phyloP scores from a whole-genome alignment of 352 stramenopile genomes.

The Phytophthora vignae region DNA sequence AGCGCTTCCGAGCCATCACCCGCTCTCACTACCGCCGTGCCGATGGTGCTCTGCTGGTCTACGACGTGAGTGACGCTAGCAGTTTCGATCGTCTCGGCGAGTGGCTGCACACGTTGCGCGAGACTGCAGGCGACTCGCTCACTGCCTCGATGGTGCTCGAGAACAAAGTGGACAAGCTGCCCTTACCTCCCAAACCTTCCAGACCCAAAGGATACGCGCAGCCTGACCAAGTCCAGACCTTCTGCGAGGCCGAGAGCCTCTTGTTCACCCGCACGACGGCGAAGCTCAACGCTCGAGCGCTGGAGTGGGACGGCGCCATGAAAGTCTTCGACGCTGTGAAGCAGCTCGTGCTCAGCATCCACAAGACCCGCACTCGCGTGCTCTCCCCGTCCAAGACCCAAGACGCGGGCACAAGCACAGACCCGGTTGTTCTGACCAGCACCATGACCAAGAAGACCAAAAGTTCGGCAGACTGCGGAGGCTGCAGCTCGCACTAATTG shows the following conservation, averaged over 20 bases:
- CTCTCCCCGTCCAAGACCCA: conserved; percentile 4
- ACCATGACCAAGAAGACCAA: conserved; percentile 6
- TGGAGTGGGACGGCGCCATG: conserved; percentile 64
- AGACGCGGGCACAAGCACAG: neutral
- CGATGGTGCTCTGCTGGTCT: conserved; percentile 91
- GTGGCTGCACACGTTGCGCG: conserved; percentile 89
- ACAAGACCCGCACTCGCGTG: conserved; percentile 34
- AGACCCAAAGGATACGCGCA: conserved; percentile 54
- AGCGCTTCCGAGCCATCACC: conserved; percentile 91
- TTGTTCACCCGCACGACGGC: conserved; percentile 71
- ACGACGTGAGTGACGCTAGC: conserved; percentile 90
- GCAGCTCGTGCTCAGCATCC: conserved; percentile 68
- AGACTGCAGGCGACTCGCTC: conserved; percentile 89
- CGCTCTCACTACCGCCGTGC: conserved; percentile 87
- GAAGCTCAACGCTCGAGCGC: conserved; percentile 66
- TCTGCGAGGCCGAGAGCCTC: conserved; percentile 65
- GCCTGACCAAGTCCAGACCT: conserved; percentile 47
- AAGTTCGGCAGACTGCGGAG: conserved; percentile 21
- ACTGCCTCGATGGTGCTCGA: conserved; percentile 88
- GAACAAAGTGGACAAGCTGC: conserved; percentile 91
- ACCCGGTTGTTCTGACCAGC: conserved; percentile 22
- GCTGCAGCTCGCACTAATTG: conserved; percentile 23
- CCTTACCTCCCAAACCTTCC: conserved; percentile 2
- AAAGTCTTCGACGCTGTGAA: conserved; percentile 61
- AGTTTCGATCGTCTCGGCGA: conserved; percentile 89